phyloP scores from a whole-genome alignment of 139 green algal genomes.

The Zygnema cylindricum region DNA sequence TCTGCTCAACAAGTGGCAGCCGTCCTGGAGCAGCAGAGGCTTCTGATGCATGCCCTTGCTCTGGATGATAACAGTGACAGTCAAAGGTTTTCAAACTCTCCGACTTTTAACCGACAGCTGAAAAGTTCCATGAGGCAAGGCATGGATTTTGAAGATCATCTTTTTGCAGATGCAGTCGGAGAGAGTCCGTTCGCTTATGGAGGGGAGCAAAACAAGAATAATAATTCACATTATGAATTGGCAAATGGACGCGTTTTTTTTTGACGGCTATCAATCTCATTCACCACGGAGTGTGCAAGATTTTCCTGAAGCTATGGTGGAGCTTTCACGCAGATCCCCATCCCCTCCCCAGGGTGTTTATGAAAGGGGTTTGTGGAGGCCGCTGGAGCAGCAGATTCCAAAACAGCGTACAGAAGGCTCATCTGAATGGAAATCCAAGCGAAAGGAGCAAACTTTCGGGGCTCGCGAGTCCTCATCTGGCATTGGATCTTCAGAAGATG shows the following conservation, averaged over 20 bases:
- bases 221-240: not conserved
- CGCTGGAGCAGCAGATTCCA: not conserved
- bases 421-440: not conserved
- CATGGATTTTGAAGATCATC: not conserved
- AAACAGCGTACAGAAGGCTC: not conserved
- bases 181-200: not conserved
- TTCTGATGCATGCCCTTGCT: not conserved
- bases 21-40: not conserved
- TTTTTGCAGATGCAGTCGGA: not conserved
- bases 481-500: not conserved
- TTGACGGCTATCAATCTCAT: not conserved
- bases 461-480: not conserved
- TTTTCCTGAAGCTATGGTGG: not conserved
- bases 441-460: not conserved
- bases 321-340: not conserved
- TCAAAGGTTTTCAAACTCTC: not conserved
- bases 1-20: not conserved
- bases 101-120: not conserved
- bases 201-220: not conserved
- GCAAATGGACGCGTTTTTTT: not conserved
- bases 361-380: not conserved
- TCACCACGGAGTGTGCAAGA: not conserved
- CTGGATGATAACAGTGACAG: not conserved
- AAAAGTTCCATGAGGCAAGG: not conserved
- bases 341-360: not conserved